These are phyloP conservation scores for Mycosphaerella arachidis DNA, from an alignment of 2,329 filamentous ascomycete species.

Conservation along the genomic window DNA sequence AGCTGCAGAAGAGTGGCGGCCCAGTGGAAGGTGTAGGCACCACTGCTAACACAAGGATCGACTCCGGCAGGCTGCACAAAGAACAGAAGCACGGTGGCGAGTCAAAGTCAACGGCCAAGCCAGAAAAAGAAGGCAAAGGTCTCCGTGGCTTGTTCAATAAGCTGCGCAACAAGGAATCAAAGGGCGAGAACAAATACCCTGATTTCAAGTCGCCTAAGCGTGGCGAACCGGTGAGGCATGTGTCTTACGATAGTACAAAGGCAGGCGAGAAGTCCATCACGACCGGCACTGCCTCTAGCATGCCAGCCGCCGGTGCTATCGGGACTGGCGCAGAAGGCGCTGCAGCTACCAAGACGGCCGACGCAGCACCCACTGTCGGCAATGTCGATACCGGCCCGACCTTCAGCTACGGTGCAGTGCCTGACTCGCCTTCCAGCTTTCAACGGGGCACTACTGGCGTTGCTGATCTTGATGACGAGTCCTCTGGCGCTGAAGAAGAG, in stretches of 20 bases:
- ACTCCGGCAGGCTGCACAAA: not conserved
- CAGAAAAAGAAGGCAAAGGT: conserved; percentile 22
- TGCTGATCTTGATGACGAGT: conserved; percentile 24
- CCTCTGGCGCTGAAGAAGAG: conserved; percentile 30
- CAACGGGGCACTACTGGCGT: conserved; percentile 14
- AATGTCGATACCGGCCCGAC: not conserved
- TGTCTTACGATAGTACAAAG: conserved; percentile 14
- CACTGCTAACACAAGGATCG: not conserved
- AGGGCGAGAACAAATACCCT: conserved; percentile 18
- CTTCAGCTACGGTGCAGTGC: not conserved
- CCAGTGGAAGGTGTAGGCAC: not conserved
- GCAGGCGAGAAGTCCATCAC: conserved; percentile 13
- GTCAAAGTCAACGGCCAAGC: conserved; percentile 1
- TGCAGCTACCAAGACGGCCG: conserved; percentile 6
- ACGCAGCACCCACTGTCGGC: conserved; percentile 3
- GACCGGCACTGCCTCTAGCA: not conserved
- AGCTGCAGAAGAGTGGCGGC: conserved; percentile 4
- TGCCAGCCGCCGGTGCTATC: conserved; percentile 6
- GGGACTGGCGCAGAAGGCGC: not conserved
- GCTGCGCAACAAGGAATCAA: conserved; percentile 20
- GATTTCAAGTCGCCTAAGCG: conserved; percentile 6
- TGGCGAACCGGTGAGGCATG: conserved; percentile 4
- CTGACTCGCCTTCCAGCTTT: conserved; percentile 25
- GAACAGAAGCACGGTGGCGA: not conserved
- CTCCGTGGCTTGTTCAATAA: conserved; percentile 30